phyloP scores from a whole-genome alignment of 106 monocot species.

The Triglochin maritima region DNA sequence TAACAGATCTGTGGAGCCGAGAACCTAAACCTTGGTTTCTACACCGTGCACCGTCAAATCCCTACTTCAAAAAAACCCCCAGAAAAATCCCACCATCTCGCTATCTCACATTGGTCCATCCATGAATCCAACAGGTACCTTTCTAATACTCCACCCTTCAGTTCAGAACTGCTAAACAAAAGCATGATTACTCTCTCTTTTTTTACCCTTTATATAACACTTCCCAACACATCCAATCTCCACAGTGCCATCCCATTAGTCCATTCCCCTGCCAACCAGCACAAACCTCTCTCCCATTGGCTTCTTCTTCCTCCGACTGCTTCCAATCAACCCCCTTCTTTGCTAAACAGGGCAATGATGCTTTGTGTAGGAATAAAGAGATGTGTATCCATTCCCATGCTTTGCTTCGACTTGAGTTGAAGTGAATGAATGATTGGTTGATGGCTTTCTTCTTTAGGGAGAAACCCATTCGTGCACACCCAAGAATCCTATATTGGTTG shows the following conservation, averaged over 20 bases:
- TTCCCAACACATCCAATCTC: background rate
- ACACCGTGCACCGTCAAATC: too few relatives aligned
- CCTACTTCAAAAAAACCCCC: too few relatives aligned
- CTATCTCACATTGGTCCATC: too few relatives aligned
- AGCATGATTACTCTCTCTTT: background rate
- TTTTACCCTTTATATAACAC: background rate
- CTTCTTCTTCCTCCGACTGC: background rate
- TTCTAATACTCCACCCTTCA: too few relatives aligned
- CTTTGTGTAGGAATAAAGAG: background rate
- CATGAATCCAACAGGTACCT: too few relatives aligned
- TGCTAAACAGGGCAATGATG: constrained; percentile 4
- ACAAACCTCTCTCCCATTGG: background rate
- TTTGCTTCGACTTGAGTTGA: background rate
- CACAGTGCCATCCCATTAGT: constrained; percentile 4
- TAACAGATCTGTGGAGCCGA: too few relatives aligned
- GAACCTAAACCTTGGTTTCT: too few relatives aligned
- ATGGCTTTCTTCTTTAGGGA: background rate
- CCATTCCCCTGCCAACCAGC: background rate
- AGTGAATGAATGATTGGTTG: background rate
- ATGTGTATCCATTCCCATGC: background rate
- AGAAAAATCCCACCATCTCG: too few relatives aligned
- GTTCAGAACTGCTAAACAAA: background rate
- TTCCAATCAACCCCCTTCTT: background rate
- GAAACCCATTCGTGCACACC: too few relatives aligned
- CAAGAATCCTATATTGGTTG: too few relatives aligned